Conservation (phyloP, 495 filamentous ascomycete species). For the Penicillium bialowiezense region DNA sequence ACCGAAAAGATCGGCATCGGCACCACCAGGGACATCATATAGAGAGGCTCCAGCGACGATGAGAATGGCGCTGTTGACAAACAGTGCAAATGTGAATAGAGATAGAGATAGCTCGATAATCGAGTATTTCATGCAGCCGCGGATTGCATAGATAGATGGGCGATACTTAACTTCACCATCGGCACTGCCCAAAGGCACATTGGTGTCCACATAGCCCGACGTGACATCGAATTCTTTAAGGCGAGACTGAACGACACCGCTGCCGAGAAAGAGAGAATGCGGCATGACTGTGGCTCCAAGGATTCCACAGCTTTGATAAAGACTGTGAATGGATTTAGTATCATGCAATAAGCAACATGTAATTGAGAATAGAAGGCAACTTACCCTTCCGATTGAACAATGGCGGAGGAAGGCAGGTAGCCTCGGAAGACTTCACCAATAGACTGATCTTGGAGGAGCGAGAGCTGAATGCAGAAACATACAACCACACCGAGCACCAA, state of each 20-base stretch:
- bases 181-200: constrained; percentile 33
- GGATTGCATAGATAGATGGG: constrained; percentile 75
- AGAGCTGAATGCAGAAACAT: constrained; percentile 90
- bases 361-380: too few species aligned
- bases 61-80: constrained; percentile 88
- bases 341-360: too few species aligned
- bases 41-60: constrained; percentile 84
- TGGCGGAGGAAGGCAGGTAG: constrained; percentile 73
- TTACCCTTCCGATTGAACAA: constrained; percentile 67
- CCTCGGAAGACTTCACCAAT: constrained; percentile 77
- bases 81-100: constrained; percentile 90
- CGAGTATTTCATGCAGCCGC: constrained; percentile 74
- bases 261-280: constrained; percentile 86
- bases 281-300: constrained; percentile 95
- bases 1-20: constrained; percentile 72
- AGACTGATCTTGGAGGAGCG: constrained; percentile 65
- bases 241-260: constrained; percentile 79
- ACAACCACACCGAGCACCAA: constrained; percentile 81
- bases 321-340: too few species aligned
- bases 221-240: constrained; percentile 73
- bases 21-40: constrained; percentile 52
- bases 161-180: constrained; percentile 62
- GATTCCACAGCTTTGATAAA: constrained; percentile 91
- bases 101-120: constrained; percentile 71
- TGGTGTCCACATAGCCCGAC: constrained; percentile 52